phyloP scores from a whole-genome alignment of 73 alveolate genomes.

The Paramecium primaurelia region DNA sequence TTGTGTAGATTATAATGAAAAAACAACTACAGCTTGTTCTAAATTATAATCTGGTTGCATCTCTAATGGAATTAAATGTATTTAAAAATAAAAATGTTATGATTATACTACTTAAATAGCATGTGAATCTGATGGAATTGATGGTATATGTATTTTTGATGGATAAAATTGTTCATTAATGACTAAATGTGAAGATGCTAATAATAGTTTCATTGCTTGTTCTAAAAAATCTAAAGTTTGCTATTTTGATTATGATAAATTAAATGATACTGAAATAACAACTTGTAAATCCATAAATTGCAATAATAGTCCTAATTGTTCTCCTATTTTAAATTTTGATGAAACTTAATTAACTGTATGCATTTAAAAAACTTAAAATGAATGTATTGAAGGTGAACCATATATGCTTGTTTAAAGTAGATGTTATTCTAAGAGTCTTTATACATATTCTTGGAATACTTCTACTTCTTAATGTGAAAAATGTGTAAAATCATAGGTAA shows the following conservation, averaged over 20 bases:
- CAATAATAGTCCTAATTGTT: neutral
- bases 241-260: neutral
- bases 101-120: neutral
- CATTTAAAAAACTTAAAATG: neutral
- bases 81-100: neutral
- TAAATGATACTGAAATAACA: neutral
- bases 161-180: neutral
- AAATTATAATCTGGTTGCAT: neutral
- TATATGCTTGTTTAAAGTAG: neutral
- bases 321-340: neutral
- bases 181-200: neutral
- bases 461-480: neutral
- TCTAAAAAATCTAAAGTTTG: neutral
- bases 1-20: neutral
- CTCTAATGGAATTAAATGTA: neutral
- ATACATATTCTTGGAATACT: neutral
- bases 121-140: conserved; percentile 17
- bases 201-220: neutral
- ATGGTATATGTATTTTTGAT: neutral
- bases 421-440: neutral
- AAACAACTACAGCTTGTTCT: neutral
- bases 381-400: neutral
- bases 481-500: neutral
- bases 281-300: neutral
- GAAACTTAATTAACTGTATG: neutral